phyloP scores from a whole-genome alignment of 768 basidiomycete species.

The Gloeostereum incarnatum region DNA sequence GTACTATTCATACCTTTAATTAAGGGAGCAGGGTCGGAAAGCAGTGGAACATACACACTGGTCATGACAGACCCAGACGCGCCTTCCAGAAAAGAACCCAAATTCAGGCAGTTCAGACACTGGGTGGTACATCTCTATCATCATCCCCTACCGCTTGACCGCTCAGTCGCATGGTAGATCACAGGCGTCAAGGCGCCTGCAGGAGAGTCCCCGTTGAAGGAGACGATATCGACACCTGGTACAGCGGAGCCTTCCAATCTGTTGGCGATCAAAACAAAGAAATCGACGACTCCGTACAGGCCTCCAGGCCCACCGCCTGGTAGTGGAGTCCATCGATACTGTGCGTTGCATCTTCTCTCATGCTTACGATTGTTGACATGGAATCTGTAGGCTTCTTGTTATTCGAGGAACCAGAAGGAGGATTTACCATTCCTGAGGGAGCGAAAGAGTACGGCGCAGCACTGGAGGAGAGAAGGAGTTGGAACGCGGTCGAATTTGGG shows the following conservation, averaged over 20 bases:
- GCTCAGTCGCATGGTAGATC: slow-evolving; percentile 16
- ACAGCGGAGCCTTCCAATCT: slow-evolving; percentile 19
- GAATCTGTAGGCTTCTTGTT: slow-evolving; percentile 38
- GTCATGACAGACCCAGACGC: slow-evolving; percentile 55
- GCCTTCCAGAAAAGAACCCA: slow-evolving; percentile 38
- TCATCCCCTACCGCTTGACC: not conserved
- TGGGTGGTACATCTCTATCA: slow-evolving; percentile 35
- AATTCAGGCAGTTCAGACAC: slow-evolving; percentile 43
- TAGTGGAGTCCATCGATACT: slow-evolving; percentile 48
- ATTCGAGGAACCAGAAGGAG: slow-evolving; percentile 43
- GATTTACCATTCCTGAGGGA: slow-evolving; percentile 28
- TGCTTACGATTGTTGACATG: not conserved
- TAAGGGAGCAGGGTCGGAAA: not conserved
- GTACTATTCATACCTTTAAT: slow-evolving; percentile 34
- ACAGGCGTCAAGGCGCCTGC: slow-evolving; percentile 25
- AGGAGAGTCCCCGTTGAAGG: too few species aligned
- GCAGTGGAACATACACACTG: slow-evolving; percentile 29
- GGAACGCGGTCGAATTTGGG: slow-evolving; percentile 49
- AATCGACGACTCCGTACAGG: slow-evolving; percentile 45
- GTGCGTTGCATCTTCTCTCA: slow-evolving; percentile 19
- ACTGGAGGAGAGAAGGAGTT: slow-evolving; percentile 37
- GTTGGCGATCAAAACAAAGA: slow-evolving; percentile 29
- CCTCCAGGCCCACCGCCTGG: slow-evolving; percentile 47
- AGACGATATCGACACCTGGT: slow-evolving; percentile 9
- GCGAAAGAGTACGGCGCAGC: slow-evolving; percentile 36